phyloP scores from a whole-genome alignment of 305 asterid genomes.

The Rubia tinctorum region DNA sequence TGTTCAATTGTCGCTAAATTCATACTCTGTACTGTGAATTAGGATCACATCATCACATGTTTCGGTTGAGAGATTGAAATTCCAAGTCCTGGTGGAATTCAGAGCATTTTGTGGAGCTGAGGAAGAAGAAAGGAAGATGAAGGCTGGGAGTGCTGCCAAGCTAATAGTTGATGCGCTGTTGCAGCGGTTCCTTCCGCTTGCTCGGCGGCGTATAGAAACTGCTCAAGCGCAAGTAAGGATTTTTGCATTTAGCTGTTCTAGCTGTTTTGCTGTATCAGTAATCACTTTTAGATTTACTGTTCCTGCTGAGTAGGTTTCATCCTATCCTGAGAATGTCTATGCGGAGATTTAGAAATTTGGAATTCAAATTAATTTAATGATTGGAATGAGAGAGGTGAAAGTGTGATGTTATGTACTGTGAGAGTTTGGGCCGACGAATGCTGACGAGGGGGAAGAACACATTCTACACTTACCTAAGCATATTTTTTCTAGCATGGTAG shows the following conservation, averaged over 20 bases:
- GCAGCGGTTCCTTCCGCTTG: constrained; percentile 98
- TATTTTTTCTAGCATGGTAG: not conserved
- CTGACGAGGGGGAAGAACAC: constrained; percentile 4
- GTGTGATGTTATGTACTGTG: not conserved
- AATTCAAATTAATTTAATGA: not conserved
- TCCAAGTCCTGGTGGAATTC: constrained; percentile 27
- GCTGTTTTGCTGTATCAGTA: not conserved
- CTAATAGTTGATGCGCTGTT: constrained; percentile 93
- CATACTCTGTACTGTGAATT: constrained; percentile 10
- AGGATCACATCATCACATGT: constrained; percentile 28
- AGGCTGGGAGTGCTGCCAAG: constrained; percentile 99
- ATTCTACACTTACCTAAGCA: not conserved
- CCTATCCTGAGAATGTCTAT: not conserved
- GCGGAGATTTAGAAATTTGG: not conserved
- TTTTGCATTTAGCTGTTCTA: not conserved
- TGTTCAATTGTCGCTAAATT: not conserved
- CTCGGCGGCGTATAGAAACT: constrained; percentile 96
- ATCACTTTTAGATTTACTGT: not conserved
- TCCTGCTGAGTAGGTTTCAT: not conserved
- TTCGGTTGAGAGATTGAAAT: constrained; percentile 30
- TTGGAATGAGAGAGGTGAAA: not conserved
- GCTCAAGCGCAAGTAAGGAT: constrained; percentile 92
- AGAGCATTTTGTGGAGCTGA: constrained; percentile 20
- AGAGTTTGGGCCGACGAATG: not conserved
- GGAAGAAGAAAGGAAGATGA: constrained; percentile 44